Evolutionary conservation across 2,329 filamentous ascomycete genomes (phyloP), one percentile per base, ranked within the genome.

Genomic region (Periconia digitata): DNA sequence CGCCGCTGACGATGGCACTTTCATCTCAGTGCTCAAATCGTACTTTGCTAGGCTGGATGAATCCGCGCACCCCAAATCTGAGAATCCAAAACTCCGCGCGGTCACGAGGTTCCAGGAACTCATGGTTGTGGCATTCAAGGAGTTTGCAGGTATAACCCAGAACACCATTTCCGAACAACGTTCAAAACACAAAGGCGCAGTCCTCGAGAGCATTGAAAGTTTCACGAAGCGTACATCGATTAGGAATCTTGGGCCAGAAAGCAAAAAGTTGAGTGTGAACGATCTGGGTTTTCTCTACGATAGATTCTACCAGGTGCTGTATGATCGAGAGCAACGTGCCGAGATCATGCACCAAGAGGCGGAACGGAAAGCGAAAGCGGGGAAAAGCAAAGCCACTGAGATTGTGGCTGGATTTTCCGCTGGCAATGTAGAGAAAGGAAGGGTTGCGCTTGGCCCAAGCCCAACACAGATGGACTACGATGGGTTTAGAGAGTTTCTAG

Each of bases 121-220:
- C 48, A 97, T 99, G 92, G 94, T 99, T 3, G 94, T 97, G 17
- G 94, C 94, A 0, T 99, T 99, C 75, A 97, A 96, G 61, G 94
- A 99, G 66, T 99, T 99, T 66, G 88, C 92, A 0, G 90, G 86
- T 35, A 96, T 99, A 59, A 99, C 94, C 0, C 92, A 99, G 67
- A 87, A 85, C 65, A 96, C 87, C 43, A 92, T 99, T 51, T 88
- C 87, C 0, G 94, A 97, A 57, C 81, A 95, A 65, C 85, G 94
- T 18, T 79, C 89, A 35, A 95, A 92, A 72, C 95, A 97, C 73
- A 97, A 97, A 72, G 90, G 94, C 64, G 87, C 89, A 0, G 94
- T 99, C 24, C 79, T 99, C 47, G 91, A 91, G 69, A 96, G 92
- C 57, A 97, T 99, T 64, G 94, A 97, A 74, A 96, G 85, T 60